Conservation (phyloP, 345 rosid genomes). For the Brassica cretica region DNA sequence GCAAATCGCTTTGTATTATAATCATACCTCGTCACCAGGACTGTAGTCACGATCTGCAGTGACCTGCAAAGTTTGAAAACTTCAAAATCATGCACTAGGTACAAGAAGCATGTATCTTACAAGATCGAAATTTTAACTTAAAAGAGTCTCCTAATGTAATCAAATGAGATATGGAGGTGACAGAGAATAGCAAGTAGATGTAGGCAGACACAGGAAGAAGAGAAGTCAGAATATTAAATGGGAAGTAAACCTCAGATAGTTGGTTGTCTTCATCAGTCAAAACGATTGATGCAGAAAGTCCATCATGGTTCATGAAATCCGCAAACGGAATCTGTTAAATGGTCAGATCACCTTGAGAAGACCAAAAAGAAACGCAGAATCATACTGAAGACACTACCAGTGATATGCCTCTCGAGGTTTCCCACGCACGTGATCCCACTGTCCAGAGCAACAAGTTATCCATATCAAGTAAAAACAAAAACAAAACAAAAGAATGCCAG, state of each 20-base stretch:
- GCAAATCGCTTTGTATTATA: neutral
- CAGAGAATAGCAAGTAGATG: constrained; percentile 10
- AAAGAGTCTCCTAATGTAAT: neutral
- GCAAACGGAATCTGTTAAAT: constrained; percentile 78
- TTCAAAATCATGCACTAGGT: constrained; percentile 12
- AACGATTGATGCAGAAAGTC: constrained; percentile 63
- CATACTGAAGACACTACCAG: constrained; percentile 53
- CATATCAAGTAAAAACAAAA: constrained; percentile 19
- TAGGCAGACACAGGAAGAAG: constrained; percentile 3
- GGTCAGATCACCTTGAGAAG: constrained; percentile 1
- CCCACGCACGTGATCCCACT: constrained; percentile 95
- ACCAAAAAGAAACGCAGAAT: neutral
- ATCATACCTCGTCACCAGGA: constrained; percentile 75
- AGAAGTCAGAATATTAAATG: constrained; percentile 13
- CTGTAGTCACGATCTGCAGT: constrained; percentile 69
- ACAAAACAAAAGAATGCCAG: neutral
- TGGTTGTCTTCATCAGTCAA: constrained; percentile 59
- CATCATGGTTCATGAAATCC: constrained; percentile 87
- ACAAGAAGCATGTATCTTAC: constrained; percentile 25
- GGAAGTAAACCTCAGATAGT: constrained; percentile 62
- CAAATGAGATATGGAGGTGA: constrained; percentile 18
- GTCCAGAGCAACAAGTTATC: constrained; percentile 39
- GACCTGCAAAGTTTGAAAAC: constrained; percentile 52
- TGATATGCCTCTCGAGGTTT: constrained; percentile 61
- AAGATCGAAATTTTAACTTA: neutral